Evolutionary conservation across 2,329 filamentous ascomycete species (phyloP).

Genomic region (Xylariomycetidae sp.): DNA sequence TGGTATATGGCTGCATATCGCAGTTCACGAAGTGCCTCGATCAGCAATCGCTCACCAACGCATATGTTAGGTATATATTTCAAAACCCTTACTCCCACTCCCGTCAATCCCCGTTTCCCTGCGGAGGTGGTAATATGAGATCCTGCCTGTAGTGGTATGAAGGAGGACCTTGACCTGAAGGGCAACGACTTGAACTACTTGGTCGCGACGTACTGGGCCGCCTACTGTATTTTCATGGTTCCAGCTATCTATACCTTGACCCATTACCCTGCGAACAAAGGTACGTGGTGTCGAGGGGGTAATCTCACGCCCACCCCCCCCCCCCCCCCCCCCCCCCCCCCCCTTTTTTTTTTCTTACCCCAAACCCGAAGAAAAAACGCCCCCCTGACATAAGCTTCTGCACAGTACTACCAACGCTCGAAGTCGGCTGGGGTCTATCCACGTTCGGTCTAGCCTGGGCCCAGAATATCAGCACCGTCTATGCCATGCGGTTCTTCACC

Average conservation of each 20-base stretch:
- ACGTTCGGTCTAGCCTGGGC: conserved; percentile 28
- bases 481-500: conserved; percentile 32
- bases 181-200: conserved; percentile 31
- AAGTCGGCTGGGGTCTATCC: conserved; percentile 27
- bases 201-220: conserved; percentile 29
- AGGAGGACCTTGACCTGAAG: conserved; percentile 26
- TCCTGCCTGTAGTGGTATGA: conserved; percentile 36
- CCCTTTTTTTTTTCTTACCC: too few relatives aligned
- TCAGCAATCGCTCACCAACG: conserved; percentile 32
- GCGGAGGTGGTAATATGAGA: too few relatives aligned
- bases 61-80: conserved; percentile 28
- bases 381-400: too few relatives aligned
- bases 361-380: too few relatives aligned
- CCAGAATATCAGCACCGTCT: conserved; percentile 27
- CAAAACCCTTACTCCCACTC: too few relatives aligned
- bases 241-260: conserved; percentile 35
- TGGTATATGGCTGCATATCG: conserved; percentile 33
- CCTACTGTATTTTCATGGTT: conserved; percentile 36
- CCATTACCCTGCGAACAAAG: conserved; percentile 31
- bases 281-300: too few relatives aligned
- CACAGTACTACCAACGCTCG: conserved; percentile 24
- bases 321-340: too few relatives aligned
- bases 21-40: conserved; percentile 37
- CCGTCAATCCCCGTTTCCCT: too few relatives aligned
- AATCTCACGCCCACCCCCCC: too few relatives aligned